Evolutionary conservation across 1,284 basidiomycete genomes (phyloP).

Genomic region (Phlebopus sp.): DNA sequence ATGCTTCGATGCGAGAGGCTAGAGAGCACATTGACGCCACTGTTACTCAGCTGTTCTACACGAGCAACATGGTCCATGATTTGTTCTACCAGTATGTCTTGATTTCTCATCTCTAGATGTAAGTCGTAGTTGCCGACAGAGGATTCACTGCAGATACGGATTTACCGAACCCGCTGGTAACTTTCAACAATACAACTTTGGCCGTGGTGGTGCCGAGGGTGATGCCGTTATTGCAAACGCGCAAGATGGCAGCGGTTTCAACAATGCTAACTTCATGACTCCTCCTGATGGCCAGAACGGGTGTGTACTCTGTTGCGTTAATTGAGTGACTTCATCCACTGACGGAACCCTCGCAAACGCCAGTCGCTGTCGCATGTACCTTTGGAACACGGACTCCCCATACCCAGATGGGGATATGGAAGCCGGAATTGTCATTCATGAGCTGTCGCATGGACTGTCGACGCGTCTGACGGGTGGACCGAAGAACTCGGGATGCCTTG

Average conservation of each 20-base stretch:
- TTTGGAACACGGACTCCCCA: conserved; percentile 88
- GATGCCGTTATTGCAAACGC: conserved; percentile 95
- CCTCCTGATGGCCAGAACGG: conserved; percentile 69
- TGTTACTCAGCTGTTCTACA: conserved; percentile 91
- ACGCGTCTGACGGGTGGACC: conserved; percentile 95
- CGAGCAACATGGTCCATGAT: conserved; percentile 81
- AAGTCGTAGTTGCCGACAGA: conserved; percentile 20
- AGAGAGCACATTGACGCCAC: conserved; percentile 84
- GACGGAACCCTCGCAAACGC: conserved; percentile 40
- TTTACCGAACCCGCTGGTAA: conserved; percentile 92
- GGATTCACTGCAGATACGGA: conserved; percentile 54
- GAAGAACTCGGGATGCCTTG: conserved; percentile 88
- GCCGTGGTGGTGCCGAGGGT: conserved; percentile 78
- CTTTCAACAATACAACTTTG: conserved; percentile 98
- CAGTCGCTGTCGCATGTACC: conserved; percentile 94
- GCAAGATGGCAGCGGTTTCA: conserved; percentile 90
- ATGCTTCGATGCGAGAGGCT: conserved; percentile 57
- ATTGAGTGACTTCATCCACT: conserved; percentile 16
- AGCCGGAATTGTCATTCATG: conserved; percentile 91
- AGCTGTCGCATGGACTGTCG: conserved; percentile 85
- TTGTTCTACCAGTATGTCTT: conserved; percentile 58
- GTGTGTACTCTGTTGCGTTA: conserved; percentile 14
- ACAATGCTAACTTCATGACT: conserved; percentile 86
- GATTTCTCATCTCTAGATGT: neutral
- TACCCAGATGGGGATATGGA: conserved; percentile 95